Base-by-base conservation (phyloP, 2,329 filamentous ascomycete genomes). In the Aureobasidium mangrovei region DNA sequence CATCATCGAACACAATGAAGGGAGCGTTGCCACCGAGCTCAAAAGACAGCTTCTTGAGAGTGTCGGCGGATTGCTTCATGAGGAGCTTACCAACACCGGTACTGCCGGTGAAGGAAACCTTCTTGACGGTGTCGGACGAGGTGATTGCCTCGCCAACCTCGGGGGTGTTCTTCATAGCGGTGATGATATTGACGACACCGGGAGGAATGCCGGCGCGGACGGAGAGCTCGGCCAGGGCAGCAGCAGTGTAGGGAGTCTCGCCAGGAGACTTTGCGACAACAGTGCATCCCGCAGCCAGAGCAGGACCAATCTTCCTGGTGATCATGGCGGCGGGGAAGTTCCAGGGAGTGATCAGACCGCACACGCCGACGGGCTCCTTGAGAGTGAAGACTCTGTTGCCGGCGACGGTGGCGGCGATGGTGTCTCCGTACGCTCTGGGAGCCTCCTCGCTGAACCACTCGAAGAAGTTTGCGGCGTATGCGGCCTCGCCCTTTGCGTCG, bases 11-110 rank as follows among this genome's bases (percentile, higher is more conserved):
- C 33, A 97, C 89, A 61, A 97, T 96, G 68, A 96, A 95, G 1
- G 91, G 91, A 0, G 91, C 88, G 68, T 97, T 97, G 45, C 91
- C 93, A 53, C 91, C 91, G 1, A 97, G 84, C 69, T 97, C 91
- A 69, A 95, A 86, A 0, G 88, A 93, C 1, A 88, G 75, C 67
- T 88, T 88, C 79, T 97, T 97, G 29, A 89, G 74, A 0, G 90
- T 95, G 39, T 81, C 79, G 0, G 90, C 82, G 8, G 86, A 85
- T 71, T 96, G 91, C 74, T 87, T 86, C 90, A 96, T 95, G 53
- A 98, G 81, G 72, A 96, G 72, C 61, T 78, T 82, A 27, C 81
- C 81, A 3, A 84, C 81, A 42, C 75, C 75, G 0, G 81, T 84
- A 33, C 77, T 81, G 47, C 93, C 93, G 0, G 93, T 97, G 70